A percentile compares a stretch with the other conserved stretches of the same genome.
These are phyloP conservation scores for Phaeomoniella chlamydospora DNA, from an alignment of 2,329 filamentous ascomycete species.

Conservation along the genomic window DNA sequence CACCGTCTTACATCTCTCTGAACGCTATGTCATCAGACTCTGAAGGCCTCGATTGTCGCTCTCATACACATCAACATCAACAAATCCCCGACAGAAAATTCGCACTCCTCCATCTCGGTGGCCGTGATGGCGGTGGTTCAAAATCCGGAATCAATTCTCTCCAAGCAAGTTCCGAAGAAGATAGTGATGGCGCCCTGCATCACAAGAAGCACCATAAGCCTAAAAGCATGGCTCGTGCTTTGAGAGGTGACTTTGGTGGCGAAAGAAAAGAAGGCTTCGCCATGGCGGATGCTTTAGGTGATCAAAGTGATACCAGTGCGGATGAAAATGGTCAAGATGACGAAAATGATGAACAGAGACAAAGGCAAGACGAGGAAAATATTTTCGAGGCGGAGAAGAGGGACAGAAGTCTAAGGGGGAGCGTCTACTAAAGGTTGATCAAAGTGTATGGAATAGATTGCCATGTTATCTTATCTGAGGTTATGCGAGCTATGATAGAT, in stretches of 20 bases:
- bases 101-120: slow-evolving; percentile 20
- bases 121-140: slow-evolving; percentile 31
- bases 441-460: background rate
- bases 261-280: slow-evolving; percentile 1
- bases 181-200: slow-evolving; percentile 16
- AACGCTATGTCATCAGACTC: slow-evolving; percentile 2
- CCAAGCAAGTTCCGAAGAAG: slow-evolving; percentile 15
- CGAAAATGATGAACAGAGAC: slow-evolving; percentile 9
- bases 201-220: background rate
- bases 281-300: slow-evolving; percentile 12
- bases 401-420: slow-evolving; percentile 7
- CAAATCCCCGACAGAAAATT: slow-evolving; percentile 14
- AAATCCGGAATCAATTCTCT: slow-evolving; percentile 27
- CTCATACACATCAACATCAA: slow-evolving; percentile 3
- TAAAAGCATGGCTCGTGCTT: slow-evolving; percentile 7
- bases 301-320: slow-evolving; percentile 12
- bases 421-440: slow-evolving; percentile 4
- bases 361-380: slow-evolving; percentile 9
- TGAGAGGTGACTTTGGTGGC: slow-evolving; percentile 9
- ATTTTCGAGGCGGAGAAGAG: slow-evolving; percentile 11
- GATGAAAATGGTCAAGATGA: slow-evolving; percentile 10
- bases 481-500: background rate
- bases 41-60: background rate
- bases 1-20: slow-evolving; percentile 14
- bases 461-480: background rate